A percentile compares a stretch with the other conserved stretches of the same genome.
Conservation (phyloP, 1,139 yeast genomes). For the Petasospora fabianii region DNA sequence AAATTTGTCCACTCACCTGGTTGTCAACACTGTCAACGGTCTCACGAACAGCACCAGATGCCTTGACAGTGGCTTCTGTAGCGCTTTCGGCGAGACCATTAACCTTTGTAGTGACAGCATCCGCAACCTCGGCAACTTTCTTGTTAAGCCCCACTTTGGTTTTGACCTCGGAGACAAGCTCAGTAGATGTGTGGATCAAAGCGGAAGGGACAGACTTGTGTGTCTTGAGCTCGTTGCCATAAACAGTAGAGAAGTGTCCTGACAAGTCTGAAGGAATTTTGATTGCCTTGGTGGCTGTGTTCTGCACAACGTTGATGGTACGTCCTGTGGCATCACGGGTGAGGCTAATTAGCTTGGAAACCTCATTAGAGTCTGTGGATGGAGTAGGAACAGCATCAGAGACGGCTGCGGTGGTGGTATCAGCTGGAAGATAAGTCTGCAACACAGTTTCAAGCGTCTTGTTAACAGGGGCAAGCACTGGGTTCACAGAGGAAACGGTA, state of each 20-base stretch:
- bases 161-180: slow-evolving; percentile 12
- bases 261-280: slow-evolving; percentile 10
- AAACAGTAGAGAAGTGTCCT: slow-evolving; percentile 12
- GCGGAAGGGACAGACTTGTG: slow-evolving; percentile 16
- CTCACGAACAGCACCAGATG: slow-evolving; percentile 7
- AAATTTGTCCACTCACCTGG: too few species aligned
- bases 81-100: slow-evolving; percentile 9
- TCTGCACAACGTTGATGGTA: slow-evolving; percentile 10
- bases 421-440: slow-evolving; percentile 14
- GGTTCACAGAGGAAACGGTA: slow-evolving; percentile 14
- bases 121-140: slow-evolving; percentile 6
- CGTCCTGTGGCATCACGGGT: slow-evolving; percentile 16
- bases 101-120: slow-evolving; percentile 2
- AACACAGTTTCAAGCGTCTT: slow-evolving; percentile 14
- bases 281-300: slow-evolving; percentile 9
- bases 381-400: too few species aligned
- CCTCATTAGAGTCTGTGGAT: slow-evolving; percentile 5
- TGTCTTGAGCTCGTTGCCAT: slow-evolving; percentile 11
- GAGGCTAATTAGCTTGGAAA: slow-evolving; percentile 12
- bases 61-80: slow-evolving; percentile 4
- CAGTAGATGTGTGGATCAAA: slow-evolving; percentile 13
- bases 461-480: slow-evolving; percentile 17
- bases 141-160: slow-evolving; percentile 11
- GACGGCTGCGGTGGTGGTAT: slow-evolving; percentile 2
- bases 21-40: slow-evolving; percentile 7